Conservation (phyloP, 2,329 filamentous ascomycete genomes). For the Phaeosphaeriaceae sp. region DNA sequence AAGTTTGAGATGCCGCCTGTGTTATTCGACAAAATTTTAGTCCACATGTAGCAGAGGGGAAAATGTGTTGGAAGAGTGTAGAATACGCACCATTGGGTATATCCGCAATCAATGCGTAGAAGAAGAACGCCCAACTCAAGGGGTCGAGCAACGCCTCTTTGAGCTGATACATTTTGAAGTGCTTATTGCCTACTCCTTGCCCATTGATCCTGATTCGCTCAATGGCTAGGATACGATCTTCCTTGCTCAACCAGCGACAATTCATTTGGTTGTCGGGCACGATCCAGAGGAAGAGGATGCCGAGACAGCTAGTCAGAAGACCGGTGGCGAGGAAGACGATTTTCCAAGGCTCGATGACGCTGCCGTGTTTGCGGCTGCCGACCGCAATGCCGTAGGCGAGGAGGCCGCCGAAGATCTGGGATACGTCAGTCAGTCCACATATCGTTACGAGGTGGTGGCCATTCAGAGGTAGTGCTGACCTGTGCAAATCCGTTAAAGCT, state of each 20-base stretch:
- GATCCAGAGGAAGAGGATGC: constrained; percentile 53
- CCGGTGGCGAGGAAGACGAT: constrained; percentile 60
- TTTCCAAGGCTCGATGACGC: constrained; percentile 69
- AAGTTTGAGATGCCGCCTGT: constrained; percentile 65
- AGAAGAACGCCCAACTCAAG: constrained; percentile 66
- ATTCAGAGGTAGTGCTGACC: too few relatives aligned
- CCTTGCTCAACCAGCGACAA: constrained; percentile 67
- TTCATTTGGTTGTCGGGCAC: constrained; percentile 68
- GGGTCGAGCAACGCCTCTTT: constrained; percentile 65
- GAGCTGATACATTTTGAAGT: constrained; percentile 73
- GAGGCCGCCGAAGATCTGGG: constrained; percentile 65
- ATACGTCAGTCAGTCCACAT: background rate
- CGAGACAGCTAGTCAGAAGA: constrained; percentile 50
- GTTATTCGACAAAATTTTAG: too few relatives aligned
- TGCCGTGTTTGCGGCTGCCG: constrained; percentile 62
- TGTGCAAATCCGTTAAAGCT: constrained; percentile 69
- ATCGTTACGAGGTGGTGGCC: too few relatives aligned
- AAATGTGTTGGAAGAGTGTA: background rate
- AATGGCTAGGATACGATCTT: constrained; percentile 71
- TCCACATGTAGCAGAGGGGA: too few relatives aligned
- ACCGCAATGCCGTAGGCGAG: constrained; percentile 70
- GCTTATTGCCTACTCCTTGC: constrained; percentile 74
- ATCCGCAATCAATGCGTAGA: constrained; percentile 63
- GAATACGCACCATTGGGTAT: constrained; percentile 60
- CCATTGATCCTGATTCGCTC: constrained; percentile 77